Percentiles rank a stretch among this genome's conserved stretches.
These are phyloP conservation scores for Aspergillus eucalypticola DNA, from an alignment of 2,329 filamentous ascomycete genomes.

Conservation along the genomic window DNA sequence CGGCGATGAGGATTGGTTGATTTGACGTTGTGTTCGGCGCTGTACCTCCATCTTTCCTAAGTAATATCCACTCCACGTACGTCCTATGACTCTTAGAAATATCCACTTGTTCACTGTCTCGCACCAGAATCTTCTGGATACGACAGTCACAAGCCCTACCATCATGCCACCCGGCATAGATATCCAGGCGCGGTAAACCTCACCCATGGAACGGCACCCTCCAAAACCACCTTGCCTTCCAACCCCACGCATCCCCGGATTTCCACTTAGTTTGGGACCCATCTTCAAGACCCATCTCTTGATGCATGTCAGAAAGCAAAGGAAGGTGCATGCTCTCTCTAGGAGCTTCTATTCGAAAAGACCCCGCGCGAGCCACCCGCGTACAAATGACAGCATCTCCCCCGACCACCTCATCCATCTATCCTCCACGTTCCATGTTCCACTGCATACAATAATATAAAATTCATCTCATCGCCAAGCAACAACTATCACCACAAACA, in stretches of 20 bases:
- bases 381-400: neutral
- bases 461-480: neutral
- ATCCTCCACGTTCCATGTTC: neutral
- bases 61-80: neutral
- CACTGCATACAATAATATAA: neutral
- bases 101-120: neutral
- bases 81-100: neutral
- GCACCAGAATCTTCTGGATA: neutral
- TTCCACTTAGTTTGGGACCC: neutral
- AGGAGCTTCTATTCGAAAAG: neutral
- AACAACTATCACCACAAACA: neutral
- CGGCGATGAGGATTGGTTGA: conserved; percentile 16
- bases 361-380: neutral
- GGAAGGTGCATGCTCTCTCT: neutral
- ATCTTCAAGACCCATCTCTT: neutral
- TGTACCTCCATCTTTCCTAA: neutral
- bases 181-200: neutral
- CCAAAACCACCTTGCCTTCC: neutral
- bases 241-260: neutral
- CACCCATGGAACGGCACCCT: neutral
- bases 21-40: neutral
- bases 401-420: neutral
- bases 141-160: neutral
- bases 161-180: neutral
- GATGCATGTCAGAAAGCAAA: neutral